Base-by-base conservation (phyloP, 2,329 filamentous ascomycete species). In the Penicillium frequentans region DNA sequence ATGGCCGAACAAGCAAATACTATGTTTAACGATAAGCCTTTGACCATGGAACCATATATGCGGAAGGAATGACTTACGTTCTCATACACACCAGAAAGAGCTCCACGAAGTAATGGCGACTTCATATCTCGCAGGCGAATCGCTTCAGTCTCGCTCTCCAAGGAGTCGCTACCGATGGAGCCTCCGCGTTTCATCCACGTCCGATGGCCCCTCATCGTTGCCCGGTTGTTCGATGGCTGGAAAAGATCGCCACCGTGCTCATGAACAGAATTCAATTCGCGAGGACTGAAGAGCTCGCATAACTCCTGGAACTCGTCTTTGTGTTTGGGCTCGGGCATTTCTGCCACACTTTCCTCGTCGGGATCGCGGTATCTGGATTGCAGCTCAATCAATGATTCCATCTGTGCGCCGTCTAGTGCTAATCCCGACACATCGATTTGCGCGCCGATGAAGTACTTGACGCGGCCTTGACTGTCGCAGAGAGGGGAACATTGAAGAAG, bases 401-500 rank as follows among this genome's bases (percentile, higher is more conserved):
- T 81, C 21, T 87, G 87, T 1, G 84, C 81, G 59, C 82, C 84
- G 44, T 89, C 85, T 66, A 87, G 88, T 19, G 86, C 84, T 0
- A 91, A 78, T 3, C 86, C 86, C 1, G 85, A 88, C 6, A 91
- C 81, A 60, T 91, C 89, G 27, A 91, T 84, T 68, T 91, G 88
- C 0, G 88, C 88, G 24, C 89, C 89, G 54, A 91, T 84, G 66
- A 85, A 86, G 69, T 91, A 91, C 27, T 88, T 82, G 1, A 89
- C 80, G 0, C 79, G 78, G 2, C 89, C 89, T 19, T 84, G 81
- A 45, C 83, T 88, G 66, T 91, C 89, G 61, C 86, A 83, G 0
- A 91, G 75, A 0, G 88, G 89, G 1, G 88, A 86, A n/a, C 85
- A 82, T 85, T 90, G 90, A 24, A 91, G 78, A 2, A 92, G 79